Conservation (phyloP, 1,284 basidiomycete species). For the Ustilago tritici region DNA sequence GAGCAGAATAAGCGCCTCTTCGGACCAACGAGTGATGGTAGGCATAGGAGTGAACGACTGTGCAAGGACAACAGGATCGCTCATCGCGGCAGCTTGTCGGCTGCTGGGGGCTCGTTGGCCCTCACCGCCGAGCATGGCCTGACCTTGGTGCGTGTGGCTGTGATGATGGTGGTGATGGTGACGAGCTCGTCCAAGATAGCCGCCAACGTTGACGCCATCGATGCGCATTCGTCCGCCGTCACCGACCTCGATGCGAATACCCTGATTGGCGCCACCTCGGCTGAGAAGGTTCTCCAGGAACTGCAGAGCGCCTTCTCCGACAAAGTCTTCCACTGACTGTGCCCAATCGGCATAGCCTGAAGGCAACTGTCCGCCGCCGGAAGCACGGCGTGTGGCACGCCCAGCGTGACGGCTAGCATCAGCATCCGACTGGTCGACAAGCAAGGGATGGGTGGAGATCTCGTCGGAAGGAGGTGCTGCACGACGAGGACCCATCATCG, state of each 20-base stretch:
- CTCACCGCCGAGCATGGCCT: constrained; percentile 33
- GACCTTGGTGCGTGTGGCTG: constrained; percentile 38
- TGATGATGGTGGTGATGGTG: constrained; percentile 37
- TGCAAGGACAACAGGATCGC: constrained; percentile 62
- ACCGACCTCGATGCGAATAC: constrained; percentile 62
- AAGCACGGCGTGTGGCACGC: constrained; percentile 13
- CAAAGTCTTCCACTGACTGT: constrained; percentile 83
- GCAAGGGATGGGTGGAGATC: constrained; percentile 80
- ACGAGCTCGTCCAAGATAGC: constrained; percentile 19
- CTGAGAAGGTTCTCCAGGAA: constrained; percentile 80
- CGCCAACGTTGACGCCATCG: constrained; percentile 40
- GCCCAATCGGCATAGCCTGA: constrained; percentile 68
- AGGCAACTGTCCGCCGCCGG: constrained; percentile 23
- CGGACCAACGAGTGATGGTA: constrained; percentile 89
- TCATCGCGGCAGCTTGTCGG: constrained; percentile 31
- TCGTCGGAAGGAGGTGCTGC: constrained; percentile 31
- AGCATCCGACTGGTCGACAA: constrained; percentile 74
- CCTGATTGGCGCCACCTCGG: constrained; percentile 63
- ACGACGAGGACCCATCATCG: constrained; percentile 49
- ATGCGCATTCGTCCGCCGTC: constrained; percentile 60
- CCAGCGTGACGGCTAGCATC: constrained; percentile 41
- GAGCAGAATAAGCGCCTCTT: constrained; percentile 85
- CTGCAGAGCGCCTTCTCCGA: constrained; percentile 84
- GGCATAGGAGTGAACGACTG: constrained; percentile 76
- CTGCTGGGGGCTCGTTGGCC: constrained; percentile 26